Conservation (phyloP, 2,329 filamentous ascomycete genomes). For the Coniochaeta hoffmannii region DNA sequence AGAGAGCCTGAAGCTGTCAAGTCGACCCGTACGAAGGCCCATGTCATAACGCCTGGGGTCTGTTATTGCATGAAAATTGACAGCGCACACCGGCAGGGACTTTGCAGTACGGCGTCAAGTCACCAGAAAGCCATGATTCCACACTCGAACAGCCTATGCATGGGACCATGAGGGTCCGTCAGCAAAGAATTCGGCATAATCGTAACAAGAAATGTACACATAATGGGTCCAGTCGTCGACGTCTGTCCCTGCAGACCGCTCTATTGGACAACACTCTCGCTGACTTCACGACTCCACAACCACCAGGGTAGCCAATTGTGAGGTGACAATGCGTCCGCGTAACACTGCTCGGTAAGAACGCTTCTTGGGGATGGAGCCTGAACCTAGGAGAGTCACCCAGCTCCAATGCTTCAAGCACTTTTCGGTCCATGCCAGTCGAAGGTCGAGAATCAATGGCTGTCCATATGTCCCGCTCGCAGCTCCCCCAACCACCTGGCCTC, state of each 20-base stretch:
- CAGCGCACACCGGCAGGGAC: neutral
- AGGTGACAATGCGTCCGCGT: neutral
- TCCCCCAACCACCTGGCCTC: slow-evolving; percentile 55
- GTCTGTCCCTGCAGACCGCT: neutral
- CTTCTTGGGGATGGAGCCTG: neutral
- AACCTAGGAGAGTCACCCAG: neutral
- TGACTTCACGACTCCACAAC: neutral
- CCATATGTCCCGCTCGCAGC: slow-evolving; percentile 54
- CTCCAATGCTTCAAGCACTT: slow-evolving; percentile 25
- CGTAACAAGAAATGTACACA: neutral
- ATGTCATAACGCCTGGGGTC: neutral
- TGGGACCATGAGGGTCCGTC: neutral
- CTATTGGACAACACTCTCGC: neutral
- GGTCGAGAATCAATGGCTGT: slow-evolving; percentile 26
- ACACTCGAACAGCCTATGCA: neutral
- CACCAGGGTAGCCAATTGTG: neutral
- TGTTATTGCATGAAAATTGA: neutral
- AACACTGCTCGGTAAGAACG: neutral
- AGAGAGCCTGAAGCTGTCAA: neutral
- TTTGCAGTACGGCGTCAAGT: neutral
- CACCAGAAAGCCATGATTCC: neutral
- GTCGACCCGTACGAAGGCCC: neutral
- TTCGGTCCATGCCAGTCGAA: no score
- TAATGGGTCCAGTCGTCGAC: no score
- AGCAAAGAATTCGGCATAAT: neutral